Evolutionary conservation across 1,139 yeast genomes (phyloP).

Genomic region (Wickerhamiella pararugosa): DNA sequence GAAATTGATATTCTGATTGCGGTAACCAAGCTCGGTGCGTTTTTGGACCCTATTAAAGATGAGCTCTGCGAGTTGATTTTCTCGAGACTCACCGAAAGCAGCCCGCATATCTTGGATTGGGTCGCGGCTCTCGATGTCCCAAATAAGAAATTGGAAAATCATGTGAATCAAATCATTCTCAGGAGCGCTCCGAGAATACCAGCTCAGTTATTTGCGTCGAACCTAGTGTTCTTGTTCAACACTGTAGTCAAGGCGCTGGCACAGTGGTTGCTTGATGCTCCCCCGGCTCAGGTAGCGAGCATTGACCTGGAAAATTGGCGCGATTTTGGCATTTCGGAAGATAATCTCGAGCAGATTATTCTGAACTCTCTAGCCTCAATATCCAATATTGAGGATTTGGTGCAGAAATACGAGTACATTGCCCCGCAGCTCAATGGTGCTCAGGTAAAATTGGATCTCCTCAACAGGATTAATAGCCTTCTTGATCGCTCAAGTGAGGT

Average conservation of each 20-base stretch:
- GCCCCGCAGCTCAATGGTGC: neutral
- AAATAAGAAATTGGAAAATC: too few relatives aligned
- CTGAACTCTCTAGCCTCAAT: neutral
- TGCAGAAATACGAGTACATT: neutral
- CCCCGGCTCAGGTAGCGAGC: neutral
- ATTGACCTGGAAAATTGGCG: neutral
- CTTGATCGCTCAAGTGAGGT: neutral
- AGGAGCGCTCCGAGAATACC: too few relatives aligned
- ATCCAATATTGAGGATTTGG: neutral
- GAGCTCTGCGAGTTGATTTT: neutral
- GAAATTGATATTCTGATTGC: too few relatives aligned
- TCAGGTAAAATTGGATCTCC: neutral
- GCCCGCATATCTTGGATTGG: too few relatives aligned
- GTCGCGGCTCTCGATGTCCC: too few relatives aligned
- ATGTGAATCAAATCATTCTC: too few relatives aligned
- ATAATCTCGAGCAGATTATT: neutral
- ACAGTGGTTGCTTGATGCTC: slow-evolving; percentile 1
- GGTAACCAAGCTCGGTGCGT: too few relatives aligned
- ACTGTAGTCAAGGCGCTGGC: too few relatives aligned
- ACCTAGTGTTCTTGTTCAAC: too few relatives aligned
- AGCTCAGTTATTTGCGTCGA: too few relatives aligned
- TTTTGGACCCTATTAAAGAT: too few relatives aligned
- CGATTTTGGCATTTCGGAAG: neutral
- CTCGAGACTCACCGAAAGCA: too few relatives aligned
- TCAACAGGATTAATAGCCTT: neutral